A percentile compares a stretch with the other conserved stretches of the same genome.
Evolutionary conservation across 148 eudicot species (phyloP).

Genomic region (Rhododendron henanense): DNA sequence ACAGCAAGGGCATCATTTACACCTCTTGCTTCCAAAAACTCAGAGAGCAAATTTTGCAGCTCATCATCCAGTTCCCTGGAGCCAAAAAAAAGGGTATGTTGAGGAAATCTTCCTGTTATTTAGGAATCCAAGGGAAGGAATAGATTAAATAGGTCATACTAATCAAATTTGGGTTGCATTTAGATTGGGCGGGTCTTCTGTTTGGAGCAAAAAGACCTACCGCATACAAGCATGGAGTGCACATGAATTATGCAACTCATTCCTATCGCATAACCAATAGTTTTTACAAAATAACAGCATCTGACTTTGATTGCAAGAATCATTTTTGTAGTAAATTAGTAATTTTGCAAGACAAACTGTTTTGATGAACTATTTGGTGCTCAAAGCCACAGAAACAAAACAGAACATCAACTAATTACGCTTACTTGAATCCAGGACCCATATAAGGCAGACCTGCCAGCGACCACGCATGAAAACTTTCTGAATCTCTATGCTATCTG

Average conservation of each 20-base stretch:
- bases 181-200: not conserved
- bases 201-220: not conserved
- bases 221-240: no score
- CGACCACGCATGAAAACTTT: slow-evolving; percentile 50
- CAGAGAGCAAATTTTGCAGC: slow-evolving; percentile 75
- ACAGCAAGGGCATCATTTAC: slow-evolving; percentile 63
- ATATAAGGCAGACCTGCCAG: slow-evolving; percentile 41
- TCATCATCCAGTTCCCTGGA: slow-evolving; percentile 86
- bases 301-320: not conserved
- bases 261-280: not conserved
- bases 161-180: not conserved
- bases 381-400: not conserved
- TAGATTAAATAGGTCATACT: not conserved
- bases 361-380: not conserved
- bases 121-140: not conserved
- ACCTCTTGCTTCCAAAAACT: slow-evolving; percentile 74
- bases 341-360: not conserved
- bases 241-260: not conserved
- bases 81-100: not conserved
- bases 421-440: slow-evolving; percentile 80
- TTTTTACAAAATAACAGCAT: not conserved
- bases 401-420: slow-evolving; percentile 1
- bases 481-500: slow-evolving; percentile 57
- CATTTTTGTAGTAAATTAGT: not conserved
- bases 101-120: not conserved